Evolutionary conservation across 106 monocot species (phyloP), one percentile per base, ranked within the genome.

Genomic region (Apostasia shenzhenica): DNA sequence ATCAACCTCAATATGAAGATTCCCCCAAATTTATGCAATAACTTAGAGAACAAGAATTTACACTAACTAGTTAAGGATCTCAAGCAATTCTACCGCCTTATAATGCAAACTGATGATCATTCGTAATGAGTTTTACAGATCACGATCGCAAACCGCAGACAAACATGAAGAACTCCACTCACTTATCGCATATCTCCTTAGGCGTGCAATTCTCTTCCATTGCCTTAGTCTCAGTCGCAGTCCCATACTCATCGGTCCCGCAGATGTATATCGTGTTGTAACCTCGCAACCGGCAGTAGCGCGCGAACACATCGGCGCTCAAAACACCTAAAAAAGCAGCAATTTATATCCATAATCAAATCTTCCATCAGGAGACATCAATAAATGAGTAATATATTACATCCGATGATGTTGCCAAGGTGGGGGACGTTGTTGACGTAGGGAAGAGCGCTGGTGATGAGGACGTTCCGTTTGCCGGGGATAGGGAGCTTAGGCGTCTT

Each of bases 351-450:
- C 63, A 57, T 49, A 66, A 52, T 60, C 5, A 64, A 48, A 4
- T 41, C 55, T 14, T 49, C 45, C 55, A 67, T 38, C 5, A 57
- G 11, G 14, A 53, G 58, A 58, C 11, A 10, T 14, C 5, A 39
- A 59, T 41, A 63, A 53, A 68, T 49, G 38, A 52, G 55, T 42
- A 52, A 13, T 41, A 45, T 13, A 73, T 78, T 75, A 94, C 94
- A 91, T 70, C 94, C 94, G 66, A 94, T 94, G 66, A 94, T 94
- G 81, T 94, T 94, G 48, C 94, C 94, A 48, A 94, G 87, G 59
- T 91, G 94, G 47, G 94, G 94, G 50, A 94, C 85, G 79, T 94
- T 91, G 91, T 94, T 94, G 77, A 91, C 94, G 70, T 94, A 94
- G 49, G 94, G 94, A 47, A 94, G 81, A 3, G 94, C 94, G 73